A percentile compares a stretch with the other conserved stretches of the same genome.
Evolutionary conservation across 208 protist genomes (phyloP).

Genomic region (Trichomonas tenax): DNA sequence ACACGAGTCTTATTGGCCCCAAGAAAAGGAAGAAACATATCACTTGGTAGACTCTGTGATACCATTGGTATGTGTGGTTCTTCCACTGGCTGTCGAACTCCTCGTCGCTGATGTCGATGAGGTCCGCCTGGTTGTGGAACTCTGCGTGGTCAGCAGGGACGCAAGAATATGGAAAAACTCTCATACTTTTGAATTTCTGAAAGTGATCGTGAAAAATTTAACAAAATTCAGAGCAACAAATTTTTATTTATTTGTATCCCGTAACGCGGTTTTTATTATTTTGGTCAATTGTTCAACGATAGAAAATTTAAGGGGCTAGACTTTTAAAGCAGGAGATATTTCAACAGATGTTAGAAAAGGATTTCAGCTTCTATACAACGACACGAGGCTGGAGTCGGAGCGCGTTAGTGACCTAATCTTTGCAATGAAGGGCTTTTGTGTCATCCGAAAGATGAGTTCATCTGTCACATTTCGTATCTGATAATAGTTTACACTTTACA

Average conservation of each 20-base stretch:
- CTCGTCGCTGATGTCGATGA: background rate
- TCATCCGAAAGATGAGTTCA: too few species aligned
- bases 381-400: too few species aligned
- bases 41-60: background rate
- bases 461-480: too few species aligned
- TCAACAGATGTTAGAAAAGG: too few species aligned
- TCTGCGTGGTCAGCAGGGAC: background rate
- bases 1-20: background rate
- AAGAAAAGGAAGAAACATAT: background rate
- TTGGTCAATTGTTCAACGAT: background rate
- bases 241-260: background rate
- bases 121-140: background rate
- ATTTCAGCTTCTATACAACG: too few species aligned
- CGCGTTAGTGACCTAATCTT: too few species aligned
- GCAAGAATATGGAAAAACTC: background rate
- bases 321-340: too few species aligned
- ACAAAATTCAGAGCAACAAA: background rate
- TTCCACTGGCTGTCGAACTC: background rate
- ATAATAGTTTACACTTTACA: too few species aligned
- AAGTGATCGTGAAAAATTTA: background rate
- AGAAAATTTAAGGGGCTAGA: too few species aligned
- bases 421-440: too few species aligned
- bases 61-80: background rate
- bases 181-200: background rate
- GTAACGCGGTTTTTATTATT: background rate